A percentile compares a stretch with the other conserved stretches of the same genome.
These are phyloP conservation scores for Diaporthe ilicicola DNA, from an alignment of 2,329 filamentous ascomycete genomes.

Conservation along the genomic window DNA sequence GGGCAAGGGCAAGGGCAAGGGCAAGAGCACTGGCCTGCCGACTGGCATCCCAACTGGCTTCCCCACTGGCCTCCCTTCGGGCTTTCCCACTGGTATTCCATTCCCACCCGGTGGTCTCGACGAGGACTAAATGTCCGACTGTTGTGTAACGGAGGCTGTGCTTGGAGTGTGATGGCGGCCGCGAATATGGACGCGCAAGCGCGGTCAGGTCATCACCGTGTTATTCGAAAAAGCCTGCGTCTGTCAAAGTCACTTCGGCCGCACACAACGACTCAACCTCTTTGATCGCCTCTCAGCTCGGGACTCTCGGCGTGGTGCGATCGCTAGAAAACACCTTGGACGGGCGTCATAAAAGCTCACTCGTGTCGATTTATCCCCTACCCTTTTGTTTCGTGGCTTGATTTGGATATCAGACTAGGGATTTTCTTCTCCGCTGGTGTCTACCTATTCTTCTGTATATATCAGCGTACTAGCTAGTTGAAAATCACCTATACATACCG, in stretches of 20 bases:
- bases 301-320: background rate
- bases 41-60: background rate
- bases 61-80: background rate
- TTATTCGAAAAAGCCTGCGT: background rate
- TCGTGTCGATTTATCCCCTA: background rate
- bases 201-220: background rate
- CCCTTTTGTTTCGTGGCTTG: background rate
- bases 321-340: background rate
- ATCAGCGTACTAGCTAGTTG: conserved; percentile 7
- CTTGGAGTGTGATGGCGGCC: background rate
- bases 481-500: background rate
- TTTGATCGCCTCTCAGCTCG: background rate
- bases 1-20: too few species aligned
- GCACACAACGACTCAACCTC: background rate
- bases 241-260: background rate
- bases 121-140: background rate
- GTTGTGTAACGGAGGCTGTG: conserved; percentile 9
- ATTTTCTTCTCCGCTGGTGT: background rate
- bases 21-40: background rate
- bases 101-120: background rate
- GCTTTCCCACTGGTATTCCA: background rate
- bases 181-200: background rate
- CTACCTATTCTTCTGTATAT: conserved; percentile 21
- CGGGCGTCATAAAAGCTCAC: background rate
- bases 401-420: background rate